These are phyloP conservation scores for Fraxinus latifolia DNA, from an alignment of 305 asterid species.

Conservation along the genomic window DNA sequence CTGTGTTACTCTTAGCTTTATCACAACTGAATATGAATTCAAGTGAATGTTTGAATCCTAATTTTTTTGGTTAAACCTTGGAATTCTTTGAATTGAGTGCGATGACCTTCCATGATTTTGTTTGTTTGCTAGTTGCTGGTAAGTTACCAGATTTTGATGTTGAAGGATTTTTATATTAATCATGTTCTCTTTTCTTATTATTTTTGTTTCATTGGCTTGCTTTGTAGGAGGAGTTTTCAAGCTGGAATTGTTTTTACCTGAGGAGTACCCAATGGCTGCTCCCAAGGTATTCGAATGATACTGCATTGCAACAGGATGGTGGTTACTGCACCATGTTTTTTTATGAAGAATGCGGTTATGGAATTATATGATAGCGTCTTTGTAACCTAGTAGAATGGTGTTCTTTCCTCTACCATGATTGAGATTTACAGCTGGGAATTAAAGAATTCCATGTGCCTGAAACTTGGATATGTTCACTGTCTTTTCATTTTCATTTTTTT, in stretches of 20 bases:
- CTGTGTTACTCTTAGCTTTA: not conserved
- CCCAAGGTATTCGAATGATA: slow-evolving; percentile 63
- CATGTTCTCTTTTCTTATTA: not conserved
- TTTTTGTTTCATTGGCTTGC: slow-evolving; percentile 10
- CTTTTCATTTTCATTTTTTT: not conserved
- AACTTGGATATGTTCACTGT: not conserved
- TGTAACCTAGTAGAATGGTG: not conserved
- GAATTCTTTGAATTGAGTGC: not conserved
- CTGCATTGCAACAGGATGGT: slow-evolving; percentile 8
- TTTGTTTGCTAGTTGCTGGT: not conserved
- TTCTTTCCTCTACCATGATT: not conserved
- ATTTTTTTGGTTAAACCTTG: not conserved
- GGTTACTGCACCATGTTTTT: not conserved
- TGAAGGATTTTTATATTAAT: slow-evolving; percentile 53
- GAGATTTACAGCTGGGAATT: not conserved
- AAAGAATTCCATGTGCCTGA: not conserved
- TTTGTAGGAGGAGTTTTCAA: slow-evolving; percentile 90
- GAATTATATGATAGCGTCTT: not conserved
- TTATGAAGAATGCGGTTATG: not conserved
- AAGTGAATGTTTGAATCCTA: not conserved
- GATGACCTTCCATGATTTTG: not conserved
- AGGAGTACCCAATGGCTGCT: slow-evolving; percentile 99
- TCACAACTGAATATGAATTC: not conserved
- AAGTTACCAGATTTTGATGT: not conserved
- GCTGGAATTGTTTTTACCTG: slow-evolving; percentile 95